Base-by-base conservation (phyloP, 2,329 filamentous ascomycete species). In the Diaporthe australafricana region DNA sequence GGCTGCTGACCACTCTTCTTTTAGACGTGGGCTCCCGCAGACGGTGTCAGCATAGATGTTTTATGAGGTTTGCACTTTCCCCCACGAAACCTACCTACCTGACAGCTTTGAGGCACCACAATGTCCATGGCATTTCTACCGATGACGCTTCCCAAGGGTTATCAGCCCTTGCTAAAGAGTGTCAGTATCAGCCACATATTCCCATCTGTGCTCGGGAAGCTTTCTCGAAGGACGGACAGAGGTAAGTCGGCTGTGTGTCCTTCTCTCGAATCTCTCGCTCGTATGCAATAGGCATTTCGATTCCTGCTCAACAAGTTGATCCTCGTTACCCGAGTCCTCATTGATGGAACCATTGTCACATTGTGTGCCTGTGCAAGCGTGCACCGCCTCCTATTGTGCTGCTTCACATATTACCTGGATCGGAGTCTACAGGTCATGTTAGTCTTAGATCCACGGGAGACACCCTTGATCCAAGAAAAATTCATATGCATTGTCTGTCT, bases 331-430 rank as follows among this genome's bases (percentile, higher is more conserved):
- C 60, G 50, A 57, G 48, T 52, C 22, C n/a, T 52, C 52, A 45
- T 60, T 20, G 25, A 52, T 47, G 47, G 67, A 22, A 35, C 25
- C 65, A 17, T 16, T 38, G 48, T 42, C 70, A 40, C 47, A 45
- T 70, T 48, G 45, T 69, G 45, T 69, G 65, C 40, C 30, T 57
- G 68, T 68, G 35, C 52, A 60, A 45, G 60, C 25, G 22, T 48
- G 42, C 60, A 63, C 27, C 40, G 25, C 32, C 62, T 40, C 35
- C 53, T 17, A 48, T 22, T 45, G 67, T 52, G 12, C n/a, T 27
- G 42, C 50, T 25, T 27, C 7, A 16, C 32, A 38, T 20, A n/a
- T n/a, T n/a, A 42, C n/a, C 12, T 35, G 57, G 22, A 47, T 32
- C 40, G 27, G 30, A 32, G 27, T 20, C 60, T 30, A 48, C 9